Evolutionary conservation across 1,284 basidiomycete genomes (phyloP).

Genomic region (Golubevia sp.): DNA sequence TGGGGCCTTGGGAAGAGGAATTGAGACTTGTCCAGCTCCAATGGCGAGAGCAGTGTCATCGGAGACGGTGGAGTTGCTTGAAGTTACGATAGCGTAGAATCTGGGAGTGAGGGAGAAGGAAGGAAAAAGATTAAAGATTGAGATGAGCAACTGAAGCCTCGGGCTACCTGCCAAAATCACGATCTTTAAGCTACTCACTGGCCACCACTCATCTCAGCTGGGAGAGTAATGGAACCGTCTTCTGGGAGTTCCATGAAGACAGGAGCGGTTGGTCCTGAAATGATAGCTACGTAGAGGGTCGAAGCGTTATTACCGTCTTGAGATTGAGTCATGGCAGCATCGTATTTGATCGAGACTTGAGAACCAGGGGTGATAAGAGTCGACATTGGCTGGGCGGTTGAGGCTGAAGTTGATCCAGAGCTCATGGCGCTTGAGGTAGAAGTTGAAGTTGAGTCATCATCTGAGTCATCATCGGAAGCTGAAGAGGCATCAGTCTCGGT

Average conservation of each 20-base stretch:
- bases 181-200: slow-evolving; percentile 8
- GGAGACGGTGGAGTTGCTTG: slow-evolving; percentile 14
- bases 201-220: slow-evolving; percentile 26
- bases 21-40: slow-evolving; percentile 17
- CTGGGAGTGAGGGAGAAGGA: neutral
- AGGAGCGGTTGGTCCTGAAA: slow-evolving; percentile 18
- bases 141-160: too few relatives aligned
- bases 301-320: neutral
- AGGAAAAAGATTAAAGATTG: neutral
- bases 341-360: slow-evolving; percentile 21
- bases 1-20: slow-evolving; percentile 27
- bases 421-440: neutral
- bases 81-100: slow-evolving; percentile 28
- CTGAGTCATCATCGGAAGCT: too few relatives aligned
- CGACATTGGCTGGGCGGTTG: slow-evolving; percentile 11
- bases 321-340: neutral
- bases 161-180: neutral
- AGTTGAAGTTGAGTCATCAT: neutral
- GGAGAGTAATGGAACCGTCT: slow-evolving; percentile 16
- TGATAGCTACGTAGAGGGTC: slow-evolving; percentile 21
- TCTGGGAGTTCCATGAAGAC: slow-evolving; percentile 15
- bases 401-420: slow-evolving; percentile 4
- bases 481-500: too few relatives aligned
- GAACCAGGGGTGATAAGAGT: slow-evolving; percentile 26
- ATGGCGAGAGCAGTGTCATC: slow-evolving; percentile 30